Evolutionary conservation across 139 green algal genomes (phyloP), one percentile per base, ranked within the genome.

Genomic region (Yamagishiella unicocca): DNA sequence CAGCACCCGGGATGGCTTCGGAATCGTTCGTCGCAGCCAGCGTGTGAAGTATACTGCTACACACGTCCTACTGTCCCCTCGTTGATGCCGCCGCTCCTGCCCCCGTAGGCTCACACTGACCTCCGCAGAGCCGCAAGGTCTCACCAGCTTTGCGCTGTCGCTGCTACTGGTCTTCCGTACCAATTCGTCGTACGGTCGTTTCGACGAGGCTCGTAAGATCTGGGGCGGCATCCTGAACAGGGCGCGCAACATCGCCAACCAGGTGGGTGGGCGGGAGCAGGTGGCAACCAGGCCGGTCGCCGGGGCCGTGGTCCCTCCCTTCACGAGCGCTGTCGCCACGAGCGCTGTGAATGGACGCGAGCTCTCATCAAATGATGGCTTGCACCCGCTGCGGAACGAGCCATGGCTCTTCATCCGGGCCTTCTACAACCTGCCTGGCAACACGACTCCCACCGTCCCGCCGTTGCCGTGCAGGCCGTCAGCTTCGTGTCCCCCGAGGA

Each of bases 171-270:
- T 87, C 6, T 87, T 87, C 67, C 82, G 82, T 25, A 87, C 82
- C 35, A 87, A 87, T 33, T 58, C 31, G 46, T 55, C 29, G 35
- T 87, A 87, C 67, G 82, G 82, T 33, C 79, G 87, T 17, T 87
- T 89, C 55, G 83, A 88, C 25, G 87, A 91, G 73, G 87, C 87
- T 35, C 87, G 87, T 27, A 91, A 91, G 74, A 83, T 91, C 43
- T 91, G 87, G 87, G 87, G 87, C 19, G 82, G 81, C 87, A 91
- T 91, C 75, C 72, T 91, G 1, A 91, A 91, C 87, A 66, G 87
- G 27, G 81, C 80, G 38, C 81, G 87, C n/a, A 87, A 91, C 87
- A 91, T 91, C 50, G 83, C 74, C 37, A 91, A 86, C 45, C 87
- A 91, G 81, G 87, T 91, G 75, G 2, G 68, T 22, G 66, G 4